Evolutionary conservation across 2,329 filamentous ascomycete genomes (phyloP).

Genomic region (Allantophomopsis cytisporea): DNA sequence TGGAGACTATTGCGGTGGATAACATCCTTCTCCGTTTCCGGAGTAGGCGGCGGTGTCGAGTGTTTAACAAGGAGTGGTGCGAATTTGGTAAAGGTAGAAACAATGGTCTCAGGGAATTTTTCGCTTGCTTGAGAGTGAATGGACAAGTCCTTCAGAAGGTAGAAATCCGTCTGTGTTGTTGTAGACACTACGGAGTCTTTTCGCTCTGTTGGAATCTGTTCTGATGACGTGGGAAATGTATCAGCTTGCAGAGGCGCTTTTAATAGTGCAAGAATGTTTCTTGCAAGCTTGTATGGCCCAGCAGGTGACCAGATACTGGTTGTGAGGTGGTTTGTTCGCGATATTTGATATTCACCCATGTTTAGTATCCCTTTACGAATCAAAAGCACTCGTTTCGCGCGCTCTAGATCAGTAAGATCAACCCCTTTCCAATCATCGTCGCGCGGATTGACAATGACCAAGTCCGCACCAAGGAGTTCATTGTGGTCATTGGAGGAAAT

Average conservation of each 20-base stretch:
- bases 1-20: background rate
- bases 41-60: conserved; percentile 10
- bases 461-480: conserved; percentile 4
- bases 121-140: too few relatives aligned
- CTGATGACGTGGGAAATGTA: background rate
- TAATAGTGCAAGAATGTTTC: conserved; percentile 10
- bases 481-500: conserved; percentile 1
- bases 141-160: too few relatives aligned
- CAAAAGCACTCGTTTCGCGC: too few relatives aligned
- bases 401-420: too few relatives aligned
- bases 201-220: background rate
- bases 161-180: too few relatives aligned
- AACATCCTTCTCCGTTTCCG: background rate
- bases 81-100: too few relatives aligned
- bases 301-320: conserved; percentile 8
- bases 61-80: too few relatives aligned
- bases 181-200: conserved; percentile 2
- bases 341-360: too few relatives aligned
- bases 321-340: too few relatives aligned
- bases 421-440: conserved; percentile 2
- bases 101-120: too few relatives aligned
- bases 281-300: conserved; percentile 14
- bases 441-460: conserved; percentile 5
- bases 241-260: background rate
- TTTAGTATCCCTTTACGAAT: too few relatives aligned